Conservation (phyloP, 1,139 yeast genomes). For the Arxiozyma bovina region DNA sequence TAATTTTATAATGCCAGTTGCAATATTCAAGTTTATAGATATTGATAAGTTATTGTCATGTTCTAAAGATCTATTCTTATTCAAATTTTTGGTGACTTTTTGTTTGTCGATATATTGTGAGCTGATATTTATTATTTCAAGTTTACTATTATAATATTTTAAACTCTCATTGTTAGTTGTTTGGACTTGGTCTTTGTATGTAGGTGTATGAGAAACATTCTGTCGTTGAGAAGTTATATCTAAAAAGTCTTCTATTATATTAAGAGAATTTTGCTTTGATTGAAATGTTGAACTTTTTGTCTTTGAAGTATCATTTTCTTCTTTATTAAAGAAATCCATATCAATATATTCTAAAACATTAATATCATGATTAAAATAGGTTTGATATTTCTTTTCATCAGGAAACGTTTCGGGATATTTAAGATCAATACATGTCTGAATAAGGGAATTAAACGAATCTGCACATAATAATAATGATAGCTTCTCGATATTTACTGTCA, state of each 20-base stretch:
- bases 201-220: neutral
- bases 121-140: slow-evolving; percentile 4
- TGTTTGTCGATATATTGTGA: slow-evolving; percentile 10
- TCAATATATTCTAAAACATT: slow-evolving; percentile 46
- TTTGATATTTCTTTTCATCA: slow-evolving; percentile 48
- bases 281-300: neutral
- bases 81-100: slow-evolving; percentile 3
- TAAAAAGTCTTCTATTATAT: slow-evolving; percentile 16
- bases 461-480: slow-evolving; percentile 62
- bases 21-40: slow-evolving; percentile 9
- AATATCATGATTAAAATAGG: slow-evolving; percentile 33
- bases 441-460: slow-evolving; percentile 67
- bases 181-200: neutral
- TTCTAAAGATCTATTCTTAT: neutral
- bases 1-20: slow-evolving; percentile 37
- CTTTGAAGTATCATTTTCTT: neutral
- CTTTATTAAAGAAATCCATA: slow-evolving; percentile 23
- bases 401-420: slow-evolving; percentile 55
- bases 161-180: neutral
- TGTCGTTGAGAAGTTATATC: slow-evolving; percentile 5
- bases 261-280: slow-evolving; percentile 1
- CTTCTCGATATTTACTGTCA: slow-evolving; percentile 44
- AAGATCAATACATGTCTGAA: slow-evolving; percentile 61
- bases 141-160: neutral
- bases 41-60: slow-evolving; percentile 4